phyloP scores from a whole-genome alignment of 495 filamentous ascomycete genomes.

The Aspergillus homomorphus region DNA sequence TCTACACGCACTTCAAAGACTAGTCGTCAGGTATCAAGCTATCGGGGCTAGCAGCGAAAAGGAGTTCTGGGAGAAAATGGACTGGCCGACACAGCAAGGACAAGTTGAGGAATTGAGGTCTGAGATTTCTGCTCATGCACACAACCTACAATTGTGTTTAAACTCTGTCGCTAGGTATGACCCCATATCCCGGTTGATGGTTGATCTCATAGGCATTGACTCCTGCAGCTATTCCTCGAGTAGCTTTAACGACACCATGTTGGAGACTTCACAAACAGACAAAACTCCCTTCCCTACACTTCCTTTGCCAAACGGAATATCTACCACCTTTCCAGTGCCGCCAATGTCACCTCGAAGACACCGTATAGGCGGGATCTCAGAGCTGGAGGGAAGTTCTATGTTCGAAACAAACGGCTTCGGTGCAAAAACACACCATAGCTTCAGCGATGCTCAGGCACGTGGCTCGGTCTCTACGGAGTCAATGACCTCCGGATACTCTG shows the following conservation, averaged over 20 bases:
- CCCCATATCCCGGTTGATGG: neutral
- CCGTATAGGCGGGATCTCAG: neutral
- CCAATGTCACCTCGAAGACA: neutral
- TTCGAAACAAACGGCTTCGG: neutral
- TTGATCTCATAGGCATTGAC: conserved; percentile 5
- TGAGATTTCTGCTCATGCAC: conserved; percentile 35
- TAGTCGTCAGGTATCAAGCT: conserved; percentile 27
- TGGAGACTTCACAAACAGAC: conserved; percentile 27
- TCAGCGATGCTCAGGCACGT: neutral
- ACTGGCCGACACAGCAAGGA: conserved; percentile 33
- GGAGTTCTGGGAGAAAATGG: conserved; percentile 35
- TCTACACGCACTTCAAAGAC: conserved; percentile 26
- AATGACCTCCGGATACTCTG: conserved; percentile 16
- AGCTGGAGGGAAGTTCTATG: conserved; percentile 1
- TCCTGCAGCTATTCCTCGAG: conserved; percentile 25
- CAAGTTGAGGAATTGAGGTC: conserved; percentile 36
- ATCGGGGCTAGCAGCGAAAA: conserved; percentile 29
- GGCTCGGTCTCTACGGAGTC: conserved; percentile 24
- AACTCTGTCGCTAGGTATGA: conserved; percentile 36
- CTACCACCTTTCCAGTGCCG: neutral
- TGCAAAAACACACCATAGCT: neutral
- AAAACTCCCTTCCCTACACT: conserved; percentile 7
- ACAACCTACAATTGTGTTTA: conserved; percentile 37
- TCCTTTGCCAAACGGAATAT: neutral
- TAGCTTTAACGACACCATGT: conserved; percentile 28